Conservation (phyloP, 2,329 filamentous ascomycete genomes). For the Fusarium sp. region DNA sequence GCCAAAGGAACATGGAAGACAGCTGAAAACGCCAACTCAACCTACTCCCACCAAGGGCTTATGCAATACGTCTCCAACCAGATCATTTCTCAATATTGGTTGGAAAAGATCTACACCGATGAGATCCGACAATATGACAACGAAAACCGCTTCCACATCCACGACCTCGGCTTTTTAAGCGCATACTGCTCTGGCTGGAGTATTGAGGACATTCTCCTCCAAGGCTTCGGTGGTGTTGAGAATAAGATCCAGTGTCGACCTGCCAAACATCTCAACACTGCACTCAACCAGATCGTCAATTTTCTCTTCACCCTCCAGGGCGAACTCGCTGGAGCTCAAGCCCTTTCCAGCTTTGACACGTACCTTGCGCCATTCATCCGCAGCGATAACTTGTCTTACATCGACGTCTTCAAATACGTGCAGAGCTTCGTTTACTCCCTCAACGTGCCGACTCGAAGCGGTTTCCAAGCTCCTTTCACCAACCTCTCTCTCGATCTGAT, state of each 20-base stretch:
- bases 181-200: constrained; percentile 44
- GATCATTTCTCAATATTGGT: constrained; percentile 40
- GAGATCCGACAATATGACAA: constrained; percentile 30
- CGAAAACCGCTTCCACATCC: constrained; percentile 41
- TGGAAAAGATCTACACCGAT: constrained; percentile 38
- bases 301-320: constrained; percentile 41
- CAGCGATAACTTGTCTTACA: constrained; percentile 27
- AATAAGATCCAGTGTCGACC: constrained; percentile 43
- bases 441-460: constrained; percentile 42
- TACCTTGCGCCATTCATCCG: constrained; percentile 40
- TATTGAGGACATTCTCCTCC: constrained; percentile 38
- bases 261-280: constrained; percentile 40
- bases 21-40: constrained; percentile 41
- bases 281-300: constrained; percentile 42
- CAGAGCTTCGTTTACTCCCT: constrained; percentile 43
- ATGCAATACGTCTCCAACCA: constrained; percentile 44
- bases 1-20: constrained; percentile 39
- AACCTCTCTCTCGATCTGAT: constrained; percentile 38
- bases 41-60: constrained; percentile 40
- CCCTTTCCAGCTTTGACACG: constrained; percentile 38
- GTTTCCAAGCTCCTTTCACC: constrained; percentile 41
- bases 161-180: constrained; percentile 40
- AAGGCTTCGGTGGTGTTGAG: constrained; percentile 39
- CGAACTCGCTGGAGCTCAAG: constrained; percentile 39
- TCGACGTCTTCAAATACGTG: constrained; percentile 39